These are phyloP conservation scores for Lecanosticta acicola DNA, from an alignment of 2,329 filamentous ascomycete genomes.

Conservation along the genomic window DNA sequence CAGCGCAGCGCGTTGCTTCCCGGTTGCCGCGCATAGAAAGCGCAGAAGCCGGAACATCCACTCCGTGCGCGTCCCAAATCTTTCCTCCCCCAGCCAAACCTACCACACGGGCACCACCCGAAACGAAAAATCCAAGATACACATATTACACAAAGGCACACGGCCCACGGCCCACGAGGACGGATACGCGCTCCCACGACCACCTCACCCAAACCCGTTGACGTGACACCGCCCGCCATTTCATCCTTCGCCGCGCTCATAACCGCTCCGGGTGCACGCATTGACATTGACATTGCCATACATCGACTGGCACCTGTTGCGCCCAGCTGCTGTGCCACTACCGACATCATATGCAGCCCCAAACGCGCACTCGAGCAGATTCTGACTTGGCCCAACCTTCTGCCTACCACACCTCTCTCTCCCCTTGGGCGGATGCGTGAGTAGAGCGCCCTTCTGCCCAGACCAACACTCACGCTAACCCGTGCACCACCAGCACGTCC, in stretches of 20 bases:
- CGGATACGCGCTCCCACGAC: neutral
- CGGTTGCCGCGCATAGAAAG: neutral
- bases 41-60: too few relatives aligned
- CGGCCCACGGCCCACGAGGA: neutral
- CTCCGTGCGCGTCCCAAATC: too few relatives aligned
- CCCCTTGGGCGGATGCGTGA: neutral
- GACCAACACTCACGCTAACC: neutral
- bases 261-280: neutral
- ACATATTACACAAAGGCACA: too few relatives aligned
- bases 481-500: slow-evolving; percentile 12
- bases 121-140: too few relatives aligned
- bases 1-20: neutral
- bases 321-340: slow-evolving; percentile 7
- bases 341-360: slow-evolving; percentile 1
- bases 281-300: neutral
- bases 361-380: slow-evolving; percentile 4
- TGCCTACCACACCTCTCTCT: neutral
- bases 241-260: neutral
- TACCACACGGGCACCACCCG: too few relatives aligned
- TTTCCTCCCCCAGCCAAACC: too few relatives aligned
- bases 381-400: neutral
- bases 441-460: too few relatives aligned
- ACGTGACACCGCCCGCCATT: neutral
- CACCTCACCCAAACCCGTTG: neutral
- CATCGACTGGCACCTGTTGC: slow-evolving; percentile 12